These are phyloP conservation scores for Wickerhamomyces xylosicus DNA, from an alignment of 805 yeast genomes.

Conservation along the genomic window DNA sequence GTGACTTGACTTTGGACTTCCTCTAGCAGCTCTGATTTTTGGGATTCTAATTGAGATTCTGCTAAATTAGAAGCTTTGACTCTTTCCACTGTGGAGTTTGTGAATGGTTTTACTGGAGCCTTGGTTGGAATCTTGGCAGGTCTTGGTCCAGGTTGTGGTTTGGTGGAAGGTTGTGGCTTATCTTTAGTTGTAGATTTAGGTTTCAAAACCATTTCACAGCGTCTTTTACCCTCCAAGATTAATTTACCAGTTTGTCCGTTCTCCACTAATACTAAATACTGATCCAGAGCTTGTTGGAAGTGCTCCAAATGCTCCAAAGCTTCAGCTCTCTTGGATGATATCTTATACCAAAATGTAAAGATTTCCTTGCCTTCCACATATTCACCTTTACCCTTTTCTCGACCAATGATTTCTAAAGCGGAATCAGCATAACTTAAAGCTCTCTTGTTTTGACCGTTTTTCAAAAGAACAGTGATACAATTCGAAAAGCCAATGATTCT, in stretches of 20 bases:
- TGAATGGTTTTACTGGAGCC: neutral
- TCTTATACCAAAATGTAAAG: constrained; percentile 65
- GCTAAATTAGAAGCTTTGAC: constrained; percentile 20
- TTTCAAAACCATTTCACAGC: constrained; percentile 58
- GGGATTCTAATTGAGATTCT: constrained; percentile 40
- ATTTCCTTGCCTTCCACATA: constrained; percentile 43
- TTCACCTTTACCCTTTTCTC: constrained; percentile 27
- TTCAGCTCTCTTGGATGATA: constrained; percentile 67
- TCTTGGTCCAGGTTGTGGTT: constrained; percentile 1
- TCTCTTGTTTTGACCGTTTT: constrained; percentile 54
- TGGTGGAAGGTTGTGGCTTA: neutral
- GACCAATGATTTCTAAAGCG: constrained; percentile 25
- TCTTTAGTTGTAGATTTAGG: constrained; percentile 33
- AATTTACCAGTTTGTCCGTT: constrained; percentile 57
- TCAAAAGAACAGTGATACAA: constrained; percentile 54
- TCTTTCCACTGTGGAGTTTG: neutral
- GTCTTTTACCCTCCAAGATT: constrained; percentile 69
- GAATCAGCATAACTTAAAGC: constrained; percentile 20
- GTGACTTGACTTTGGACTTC: constrained; percentile 41
- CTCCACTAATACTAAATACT: constrained; percentile 53
- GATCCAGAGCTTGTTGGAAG: constrained; percentile 48
- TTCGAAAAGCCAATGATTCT: constrained; percentile 67
- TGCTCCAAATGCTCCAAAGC: constrained; percentile 73
- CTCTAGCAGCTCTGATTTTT: constrained; percentile 55
- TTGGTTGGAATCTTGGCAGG: neutral